Evolutionary conservation across 192 early-diverging fungal species (phyloP), one percentile per base, ranked within the genome.

Genomic region (Linderina pennispora): DNA sequence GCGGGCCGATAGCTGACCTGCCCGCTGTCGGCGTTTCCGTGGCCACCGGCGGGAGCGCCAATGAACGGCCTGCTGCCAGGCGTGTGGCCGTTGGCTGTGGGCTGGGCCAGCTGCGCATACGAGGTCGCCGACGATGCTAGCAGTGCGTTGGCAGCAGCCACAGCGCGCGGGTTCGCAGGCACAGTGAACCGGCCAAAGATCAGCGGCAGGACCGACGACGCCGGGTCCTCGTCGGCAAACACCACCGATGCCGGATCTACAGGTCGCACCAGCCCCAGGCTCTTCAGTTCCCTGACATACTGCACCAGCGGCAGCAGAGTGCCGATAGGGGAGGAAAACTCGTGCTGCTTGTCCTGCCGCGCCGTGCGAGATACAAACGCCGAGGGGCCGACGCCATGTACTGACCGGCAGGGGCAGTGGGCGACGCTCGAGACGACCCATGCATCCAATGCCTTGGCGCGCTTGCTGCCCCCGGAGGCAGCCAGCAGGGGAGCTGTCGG

Each of bases 401-500:
- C 53, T 9, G 40, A 7, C 31, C 67, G 59, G 17, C 67, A 71
- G 1, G 67, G 67, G 22, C 67, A 71, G 40, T 63, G 67, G 16
- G 67, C 67, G 1, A 63, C 67, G 45, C 67, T 71, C 4, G 51
- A 58, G 21, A 45, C 48, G 0, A 71, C 51, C 67, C 67, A 71
- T 19, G 44, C 31, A n/a, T 63, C 60, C n/a, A 63, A 7, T 5
- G 36, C 15, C 41, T 47, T 48, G 7, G 49, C 32, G 7, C 48
- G 46, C 39, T 22, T 40, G 10, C n/a, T 33, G 17, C 23, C 3
- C n/a, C n/a, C n/a, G n/a, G n/a, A n/a, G 9, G 23, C 4, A 5
- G 28, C 28, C 5, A 31, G 11, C 5, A 11, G 6, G 11, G 28
- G 28, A 8, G 28, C 28, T 31, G 28, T 11, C 11, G 28, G 28